Percentiles rank a stretch among this genome's conserved stretches.
Conservation (phyloP, 805 yeast species). For the Diddensiella santjacobensis region DNA sequence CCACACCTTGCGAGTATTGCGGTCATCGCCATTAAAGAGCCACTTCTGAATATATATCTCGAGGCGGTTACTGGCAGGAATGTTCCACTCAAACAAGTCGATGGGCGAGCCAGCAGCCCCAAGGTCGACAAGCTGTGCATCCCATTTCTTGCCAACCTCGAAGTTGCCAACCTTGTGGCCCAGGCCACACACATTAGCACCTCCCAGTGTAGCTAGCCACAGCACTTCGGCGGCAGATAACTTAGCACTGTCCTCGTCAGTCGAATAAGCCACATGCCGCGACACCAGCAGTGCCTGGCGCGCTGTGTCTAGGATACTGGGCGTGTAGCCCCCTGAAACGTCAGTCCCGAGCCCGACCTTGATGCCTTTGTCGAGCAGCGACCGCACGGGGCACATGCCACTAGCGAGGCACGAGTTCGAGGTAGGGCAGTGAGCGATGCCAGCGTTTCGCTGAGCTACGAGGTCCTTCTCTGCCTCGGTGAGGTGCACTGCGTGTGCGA, state of each 20-base stretch:
- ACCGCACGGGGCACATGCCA: slow-evolving; percentile 82
- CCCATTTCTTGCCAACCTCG: slow-evolving; percentile 74
- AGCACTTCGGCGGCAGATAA: slow-evolving; percentile 67
- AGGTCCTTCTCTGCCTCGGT: slow-evolving; percentile 58
- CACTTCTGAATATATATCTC: slow-evolving; percentile 73
- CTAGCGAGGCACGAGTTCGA: slow-evolving; percentile 84
- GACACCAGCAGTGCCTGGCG: slow-evolving; percentile 71
- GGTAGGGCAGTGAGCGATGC: slow-evolving; percentile 90
- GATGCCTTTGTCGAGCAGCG: slow-evolving; percentile 58
- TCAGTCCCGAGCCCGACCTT: slow-evolving; percentile 83
- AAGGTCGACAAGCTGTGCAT: slow-evolving; percentile 73
- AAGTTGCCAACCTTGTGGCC: slow-evolving; percentile 63
- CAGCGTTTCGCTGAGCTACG: slow-evolving; percentile 53
- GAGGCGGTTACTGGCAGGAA: slow-evolving; percentile 38
- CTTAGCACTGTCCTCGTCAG: slow-evolving; percentile 44
- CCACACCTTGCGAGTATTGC: slow-evolving; percentile 79
- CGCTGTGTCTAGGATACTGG: slow-evolving; percentile 60
- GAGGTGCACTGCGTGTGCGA: slow-evolving; percentile 88
- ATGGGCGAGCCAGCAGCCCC: slow-evolving; percentile 51
- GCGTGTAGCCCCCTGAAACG: slow-evolving; percentile 71
- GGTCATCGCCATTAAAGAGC: slow-evolving; percentile 91
- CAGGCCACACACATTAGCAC: slow-evolving; percentile 71
- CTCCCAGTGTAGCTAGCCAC: slow-evolving; percentile 83
- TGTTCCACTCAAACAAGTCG: slow-evolving; percentile 74
- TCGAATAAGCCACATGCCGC: slow-evolving; percentile 61